A percentile compares a stretch with the other conserved stretches of the same genome.
phyloP scores from a whole-genome alignment of 768 basidiomycete genomes.

The Mycena vulgaris region DNA sequence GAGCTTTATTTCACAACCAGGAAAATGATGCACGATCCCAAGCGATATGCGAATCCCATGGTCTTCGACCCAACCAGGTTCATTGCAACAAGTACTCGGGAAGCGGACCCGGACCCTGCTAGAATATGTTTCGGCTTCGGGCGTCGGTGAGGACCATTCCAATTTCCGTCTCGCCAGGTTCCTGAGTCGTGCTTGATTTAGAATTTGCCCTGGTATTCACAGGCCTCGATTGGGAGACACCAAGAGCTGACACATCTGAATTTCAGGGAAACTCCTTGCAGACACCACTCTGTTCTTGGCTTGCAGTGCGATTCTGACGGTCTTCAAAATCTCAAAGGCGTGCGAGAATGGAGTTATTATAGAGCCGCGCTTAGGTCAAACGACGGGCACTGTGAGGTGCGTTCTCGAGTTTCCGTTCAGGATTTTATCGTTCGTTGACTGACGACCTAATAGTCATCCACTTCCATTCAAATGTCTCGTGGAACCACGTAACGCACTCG shows the following conservation, averaged over 20 bases:
- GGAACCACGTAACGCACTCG: slow-evolving; percentile 4
- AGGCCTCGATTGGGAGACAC: too few species aligned
- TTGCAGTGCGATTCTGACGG: slow-evolving; percentile 24
- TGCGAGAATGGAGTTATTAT: background rate
- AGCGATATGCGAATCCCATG: slow-evolving; percentile 31
- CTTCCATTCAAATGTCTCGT: slow-evolving; percentile 23
- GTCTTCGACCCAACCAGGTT: slow-evolving; percentile 33
- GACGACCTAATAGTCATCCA: slow-evolving; percentile 10
- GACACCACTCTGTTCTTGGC: slow-evolving; percentile 17
- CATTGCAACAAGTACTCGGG: background rate
- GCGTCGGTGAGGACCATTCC: slow-evolving; percentile 18
- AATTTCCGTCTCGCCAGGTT: background rate
- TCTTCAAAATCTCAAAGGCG: slow-evolving; percentile 24
- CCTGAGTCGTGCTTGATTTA: background rate
- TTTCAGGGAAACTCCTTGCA: slow-evolving; percentile 11
- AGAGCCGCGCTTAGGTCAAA: slow-evolving; percentile 10
- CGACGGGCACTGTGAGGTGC: slow-evolving; percentile 23
- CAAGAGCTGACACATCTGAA: background rate
- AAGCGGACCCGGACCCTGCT: slow-evolving; percentile 18
- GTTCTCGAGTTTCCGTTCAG: background rate
- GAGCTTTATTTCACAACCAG: background rate
- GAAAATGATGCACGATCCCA: slow-evolving; percentile 39
- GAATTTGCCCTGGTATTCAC: slow-evolving; percentile 23
- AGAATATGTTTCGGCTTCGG: slow-evolving; percentile 27
- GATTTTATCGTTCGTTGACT: background rate